Evolutionary conservation across 495 filamentous ascomycete species (phyloP), one percentile per base, ranked within the genome.

Genomic region (Acidiella bohemica): DNA sequence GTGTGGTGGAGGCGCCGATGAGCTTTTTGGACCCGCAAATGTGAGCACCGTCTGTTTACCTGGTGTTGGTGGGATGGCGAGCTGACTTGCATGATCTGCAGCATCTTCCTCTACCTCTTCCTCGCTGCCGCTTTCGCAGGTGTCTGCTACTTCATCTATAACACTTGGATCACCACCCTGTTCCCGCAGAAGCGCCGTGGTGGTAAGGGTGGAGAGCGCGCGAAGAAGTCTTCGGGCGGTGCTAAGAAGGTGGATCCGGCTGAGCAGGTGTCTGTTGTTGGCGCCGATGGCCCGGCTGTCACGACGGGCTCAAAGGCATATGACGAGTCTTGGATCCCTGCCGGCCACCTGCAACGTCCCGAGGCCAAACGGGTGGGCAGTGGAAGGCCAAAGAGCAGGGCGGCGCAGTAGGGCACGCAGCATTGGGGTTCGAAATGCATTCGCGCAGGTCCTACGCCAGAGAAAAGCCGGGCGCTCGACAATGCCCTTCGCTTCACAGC

Each of bases 61-160:
- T n/a, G n/a, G n/a, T n/a, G n/a, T n/a, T n/a, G n/a, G n/a, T n/a
- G n/a, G n/a, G n/a, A n/a, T n/a, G 19, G 24, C 31, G n/a, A n/a
- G n/a, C n/a, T n/a, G n/a, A n/a, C n/a, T n/a, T n/a, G 16, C 38
- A 5, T 14, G 26, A 26, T 10, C 31, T 39, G 22, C 45, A 93
- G 87, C 52, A 81, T 94, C 63, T 97, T 97, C 76, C 78, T 97
- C 43, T 97, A 96, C 68, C 75, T 93, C 60, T 75, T 96, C 69
- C 84, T 97, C 49, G 61, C 75, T 40, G 74, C 71, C 41, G 72
- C 67, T 54, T 87, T 93, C 58, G 73, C 58, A 49, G 85, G 79
- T 41, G 82, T 80, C 29, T 67, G 76, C 60, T 94, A 90, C 74
- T 95, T 93, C 60, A 86, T 94, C 65, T 97, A 97, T 71, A 90